Evolutionary conservation across 768 basidiomycete genomes (phyloP), one percentile per base, ranked within the genome.

Genomic region (Pisolithus albus): DNA sequence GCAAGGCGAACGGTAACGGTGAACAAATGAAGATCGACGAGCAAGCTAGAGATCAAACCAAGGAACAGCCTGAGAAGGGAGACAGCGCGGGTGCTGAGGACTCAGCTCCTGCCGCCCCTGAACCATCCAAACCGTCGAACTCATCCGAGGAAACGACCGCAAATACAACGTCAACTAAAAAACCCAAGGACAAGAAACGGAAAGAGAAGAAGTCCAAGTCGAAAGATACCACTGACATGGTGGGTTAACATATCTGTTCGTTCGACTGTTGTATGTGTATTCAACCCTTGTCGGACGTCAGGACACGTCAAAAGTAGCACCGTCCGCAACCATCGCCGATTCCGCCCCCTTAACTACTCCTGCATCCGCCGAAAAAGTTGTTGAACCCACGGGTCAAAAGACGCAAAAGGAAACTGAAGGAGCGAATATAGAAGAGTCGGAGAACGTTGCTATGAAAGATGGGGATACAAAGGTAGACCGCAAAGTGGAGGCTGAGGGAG

Each of bases 381-480:
- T n/a, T 5, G 43, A 28, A n/a, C 15, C 24, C 43, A 45, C 43
- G 5, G 21, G 15, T 9, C 43, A 28, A 45, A 13, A 19, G 26
- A 21, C 18, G 18, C 47, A 61, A 28, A 51, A 56, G 36, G 59
- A 59, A 23, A 37, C 50, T 21, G 56, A 56, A 30, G 62, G 65
- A 51, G 56, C 51, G 37, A 63, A 51, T 41, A 51, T 52, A 5
- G 24, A 60, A 40, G 40, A 3, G 3, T 43, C 52, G 18, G 46
- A 63, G 1, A 49, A 47, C 26, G 46, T 2, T 23, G 32, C 32
- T 41, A 19, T 32, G 18, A 3, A 40, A 52, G 26, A 52, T 9
- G 55, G 53, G n/a, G 44, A 51, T 36, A 15, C 41, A 7, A 50
- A 58, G 21, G 52, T 56, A 53, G 45, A 47, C 11, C 11, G 1